Evolutionary conservation across 2,329 filamentous ascomycete genomes (phyloP), one percentile per base, ranked within the genome.

Genomic region (Rugonectria rugulosa): DNA sequence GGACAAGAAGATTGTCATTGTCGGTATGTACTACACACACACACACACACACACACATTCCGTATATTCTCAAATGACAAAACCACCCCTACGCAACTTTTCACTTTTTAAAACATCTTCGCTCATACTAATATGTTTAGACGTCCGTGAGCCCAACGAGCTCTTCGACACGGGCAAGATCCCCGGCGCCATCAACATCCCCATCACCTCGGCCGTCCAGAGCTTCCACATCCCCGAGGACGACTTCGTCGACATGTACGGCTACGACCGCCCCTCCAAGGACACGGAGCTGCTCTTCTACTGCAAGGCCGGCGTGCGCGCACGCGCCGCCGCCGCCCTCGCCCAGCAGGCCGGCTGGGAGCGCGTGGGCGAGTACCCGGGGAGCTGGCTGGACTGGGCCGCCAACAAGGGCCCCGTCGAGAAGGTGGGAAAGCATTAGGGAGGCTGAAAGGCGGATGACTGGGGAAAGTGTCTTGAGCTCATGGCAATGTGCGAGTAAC

Each of bases 241-340:
- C 11, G 92, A 97, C 61, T 98, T 98, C 70, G 84, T 90, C 70
- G 90, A 92, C 57, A 78, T 88, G 14, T 93, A 92, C 73, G 93
- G 92, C 4, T 96, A 90, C 69, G 76, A 81, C 56, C 89, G 91
- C 57, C 93, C 81, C 0, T 66, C 68, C 3, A 78, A 77, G 56
- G 79, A 84, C 38, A 72, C 74, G 26, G 79, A 84, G 61, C 72
- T 97, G 12, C 81, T 98, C 4, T 95, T 98, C 68, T 98, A 97
- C 74, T 99, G 95, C 77, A 96, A 92, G 77, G 88, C 93, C 0
- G 95, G 95, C 2, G 91, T 98, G 61, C 81, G 95, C 70, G 92
- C 91, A 65, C 79, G 81, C 40, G 85, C 90, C 1, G 93, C 93
- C 6, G 92, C 92, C 6, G 81, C 83, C 61, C 74, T 97, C 72